phyloP scores from a whole-genome alignment of 2,329 filamentous ascomycete species.

The Tolypocladium pustulatum region DNA sequence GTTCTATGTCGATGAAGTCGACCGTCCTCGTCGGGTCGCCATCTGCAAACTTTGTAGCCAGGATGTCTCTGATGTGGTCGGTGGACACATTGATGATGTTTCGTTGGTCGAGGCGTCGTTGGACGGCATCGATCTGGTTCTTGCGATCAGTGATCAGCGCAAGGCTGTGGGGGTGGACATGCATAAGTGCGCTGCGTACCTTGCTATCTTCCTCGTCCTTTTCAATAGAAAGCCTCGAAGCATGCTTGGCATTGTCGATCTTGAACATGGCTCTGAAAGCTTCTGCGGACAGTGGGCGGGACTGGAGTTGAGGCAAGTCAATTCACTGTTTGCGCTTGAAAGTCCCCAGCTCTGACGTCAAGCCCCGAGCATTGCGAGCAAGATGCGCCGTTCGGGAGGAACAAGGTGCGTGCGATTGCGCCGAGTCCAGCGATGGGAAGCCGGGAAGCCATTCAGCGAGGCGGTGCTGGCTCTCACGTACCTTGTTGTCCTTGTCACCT shows the following conservation, averaged over 20 bases:
- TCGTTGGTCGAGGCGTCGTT: constrained; percentile 28
- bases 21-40: constrained; percentile 66
- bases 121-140: constrained; percentile 29
- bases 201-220: constrained; percentile 33
- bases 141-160: not conserved
- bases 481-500: constrained; percentile 32
- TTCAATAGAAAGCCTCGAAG: constrained; percentile 30
- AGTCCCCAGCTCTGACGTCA: not conserved
- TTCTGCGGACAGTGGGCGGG: constrained; percentile 43
- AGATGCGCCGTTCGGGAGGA: not conserved
- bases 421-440: not conserved
- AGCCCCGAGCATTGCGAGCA: not conserved
- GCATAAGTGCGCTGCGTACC: constrained; percentile 14
- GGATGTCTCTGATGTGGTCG: constrained; percentile 47
- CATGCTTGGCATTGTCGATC: constrained; percentile 44
- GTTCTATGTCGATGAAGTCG: constrained; percentile 65
- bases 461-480: constrained; percentile 12
- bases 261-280: constrained; percentile 55
- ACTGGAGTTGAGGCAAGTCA: constrained; percentile 19
- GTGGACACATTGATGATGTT: constrained; percentile 36
- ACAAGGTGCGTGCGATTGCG: not conserved
- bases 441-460: not conserved
- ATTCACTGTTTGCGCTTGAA: constrained; percentile 6
- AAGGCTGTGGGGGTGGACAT: not conserved
- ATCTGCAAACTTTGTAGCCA: constrained; percentile 52